Percentiles rank a stretch among this genome's conserved stretches.
Evolutionary conservation across 768 basidiomycete species (phyloP).

Genomic region (Leccinum longicurvipes): DNA sequence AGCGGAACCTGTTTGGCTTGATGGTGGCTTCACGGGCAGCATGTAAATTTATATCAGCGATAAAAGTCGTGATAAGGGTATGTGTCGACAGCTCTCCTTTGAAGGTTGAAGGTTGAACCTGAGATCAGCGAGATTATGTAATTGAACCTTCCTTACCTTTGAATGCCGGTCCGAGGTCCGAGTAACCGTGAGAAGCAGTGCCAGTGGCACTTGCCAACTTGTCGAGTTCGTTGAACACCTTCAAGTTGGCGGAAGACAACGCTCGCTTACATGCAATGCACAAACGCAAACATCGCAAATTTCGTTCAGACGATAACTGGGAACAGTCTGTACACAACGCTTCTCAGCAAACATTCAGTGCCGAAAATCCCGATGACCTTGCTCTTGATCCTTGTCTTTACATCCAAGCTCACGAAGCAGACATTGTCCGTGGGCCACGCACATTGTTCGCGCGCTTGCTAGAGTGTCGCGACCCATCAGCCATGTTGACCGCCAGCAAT

Average conservation of each 20-base stretch:
- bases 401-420: slow-evolving; percentile 76
- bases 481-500: slow-evolving; percentile 3
- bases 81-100: not conserved
- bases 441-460: slow-evolving; percentile 37
- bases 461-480: slow-evolving; percentile 24
- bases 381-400: slow-evolving; percentile 35
- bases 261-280: slow-evolving; percentile 10
- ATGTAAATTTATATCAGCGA: not conserved
- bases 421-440: slow-evolving; percentile 54
- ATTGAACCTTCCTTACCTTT: not conserved
- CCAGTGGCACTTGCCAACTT: not conserved
- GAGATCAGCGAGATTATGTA: not conserved
- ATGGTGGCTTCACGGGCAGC: not conserved
- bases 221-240: not conserved
- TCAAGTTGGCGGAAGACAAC: not conserved
- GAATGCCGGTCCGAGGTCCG: not conserved
- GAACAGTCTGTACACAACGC: not conserved
- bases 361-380: not conserved
- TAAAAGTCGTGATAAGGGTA: not conserved
- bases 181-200: slow-evolving; percentile 1
- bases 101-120: too few relatives aligned
- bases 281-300: slow-evolving; percentile 26
- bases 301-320: slow-evolving; percentile 9
- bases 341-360: not conserved
- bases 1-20: not conserved